These are phyloP conservation scores for Coniferiporia sulphurascens DNA, from an alignment of 1,284 basidiomycete species.

Conservation along the genomic window DNA sequence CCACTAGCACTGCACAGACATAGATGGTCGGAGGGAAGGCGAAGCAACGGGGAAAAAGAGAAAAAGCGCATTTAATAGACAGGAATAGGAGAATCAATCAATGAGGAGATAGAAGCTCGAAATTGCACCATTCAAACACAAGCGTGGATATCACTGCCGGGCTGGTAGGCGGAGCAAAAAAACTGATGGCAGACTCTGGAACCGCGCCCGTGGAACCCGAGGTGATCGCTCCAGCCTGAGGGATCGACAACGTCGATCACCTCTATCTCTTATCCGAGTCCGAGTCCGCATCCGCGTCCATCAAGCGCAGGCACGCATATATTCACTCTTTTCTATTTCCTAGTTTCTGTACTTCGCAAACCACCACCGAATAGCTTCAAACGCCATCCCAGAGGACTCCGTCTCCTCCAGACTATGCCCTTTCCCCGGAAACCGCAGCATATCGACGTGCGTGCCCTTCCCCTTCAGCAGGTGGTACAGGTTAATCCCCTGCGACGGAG, in stretches of 20 bases:
- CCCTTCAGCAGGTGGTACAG: slow-evolving; percentile 64
- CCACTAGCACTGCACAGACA: background rate
- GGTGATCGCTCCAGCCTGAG: background rate
- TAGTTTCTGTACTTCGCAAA: slow-evolving; percentile 28
- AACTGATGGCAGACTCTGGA: no score
- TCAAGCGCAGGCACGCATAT: no score
- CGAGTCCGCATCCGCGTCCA: no score
- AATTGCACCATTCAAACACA: background rate
- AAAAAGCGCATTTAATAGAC: background rate
- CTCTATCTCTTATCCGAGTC: no score
- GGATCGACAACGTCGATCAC: background rate
- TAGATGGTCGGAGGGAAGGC: background rate
- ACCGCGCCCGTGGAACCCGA: no score
- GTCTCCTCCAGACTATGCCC: slow-evolving; percentile 61
- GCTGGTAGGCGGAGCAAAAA: no score
- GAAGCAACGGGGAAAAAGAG: background rate
- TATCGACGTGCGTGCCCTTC: slow-evolving; percentile 41
- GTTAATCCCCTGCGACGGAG: slow-evolving; percentile 56
- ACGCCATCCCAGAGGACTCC: slow-evolving; percentile 47
- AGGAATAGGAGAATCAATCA: background rate
- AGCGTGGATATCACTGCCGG: no score
- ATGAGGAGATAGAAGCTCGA: background rate
- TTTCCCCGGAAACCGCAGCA: slow-evolving; percentile 61
- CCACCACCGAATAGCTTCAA: slow-evolving; percentile 50
- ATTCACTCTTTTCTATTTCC: background rate